These are phyloP conservation scores for Arctium minus DNA, from an alignment of 129 eudicot genomes.

Conservation along the genomic window DNA sequence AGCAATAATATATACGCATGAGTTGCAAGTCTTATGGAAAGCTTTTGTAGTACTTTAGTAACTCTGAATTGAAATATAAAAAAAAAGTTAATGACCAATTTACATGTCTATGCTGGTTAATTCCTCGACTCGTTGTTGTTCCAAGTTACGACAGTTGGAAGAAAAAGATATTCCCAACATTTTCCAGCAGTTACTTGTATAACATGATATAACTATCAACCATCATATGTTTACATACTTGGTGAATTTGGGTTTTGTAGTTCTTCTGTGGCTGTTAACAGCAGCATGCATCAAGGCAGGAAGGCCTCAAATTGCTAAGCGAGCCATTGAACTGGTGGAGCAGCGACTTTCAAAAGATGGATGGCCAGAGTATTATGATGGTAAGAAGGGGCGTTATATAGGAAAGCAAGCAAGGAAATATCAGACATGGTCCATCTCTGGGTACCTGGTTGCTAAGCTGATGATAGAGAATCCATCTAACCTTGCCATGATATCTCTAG, in stretches of 20 bases:
- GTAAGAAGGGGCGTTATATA: constrained; percentile 45
- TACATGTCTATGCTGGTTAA: not conserved
- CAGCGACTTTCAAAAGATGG: constrained; percentile 51
- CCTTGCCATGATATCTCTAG: constrained; percentile 43
- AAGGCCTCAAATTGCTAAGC: constrained; percentile 54
- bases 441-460: constrained; percentile 56
- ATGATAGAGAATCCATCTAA: constrained; percentile 58
- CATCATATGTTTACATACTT: not conserved
- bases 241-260: constrained; percentile 27
- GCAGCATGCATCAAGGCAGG: constrained; percentile 77
- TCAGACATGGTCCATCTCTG: constrained; percentile 65
- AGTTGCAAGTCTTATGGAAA: not conserved
- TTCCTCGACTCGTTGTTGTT: not conserved
- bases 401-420: constrained; percentile 66
- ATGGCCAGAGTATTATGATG: constrained; percentile 76
- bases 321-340: constrained; percentile 56
- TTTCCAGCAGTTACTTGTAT: not conserved
- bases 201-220: not conserved
- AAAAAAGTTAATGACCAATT: not conserved
- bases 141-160: not conserved
- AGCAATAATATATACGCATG: not conserved
- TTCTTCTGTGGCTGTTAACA: constrained; percentile 61
- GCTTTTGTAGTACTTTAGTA: not conserved
- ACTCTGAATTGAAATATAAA: not conserved
- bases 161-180: not conserved